A percentile compares a stretch with the other conserved stretches of the same genome.
These are phyloP conservation scores for Pestalotiopsis sp. DNA, from an alignment of 2,329 filamentous ascomycete genomes.

Conservation along the genomic window DNA sequence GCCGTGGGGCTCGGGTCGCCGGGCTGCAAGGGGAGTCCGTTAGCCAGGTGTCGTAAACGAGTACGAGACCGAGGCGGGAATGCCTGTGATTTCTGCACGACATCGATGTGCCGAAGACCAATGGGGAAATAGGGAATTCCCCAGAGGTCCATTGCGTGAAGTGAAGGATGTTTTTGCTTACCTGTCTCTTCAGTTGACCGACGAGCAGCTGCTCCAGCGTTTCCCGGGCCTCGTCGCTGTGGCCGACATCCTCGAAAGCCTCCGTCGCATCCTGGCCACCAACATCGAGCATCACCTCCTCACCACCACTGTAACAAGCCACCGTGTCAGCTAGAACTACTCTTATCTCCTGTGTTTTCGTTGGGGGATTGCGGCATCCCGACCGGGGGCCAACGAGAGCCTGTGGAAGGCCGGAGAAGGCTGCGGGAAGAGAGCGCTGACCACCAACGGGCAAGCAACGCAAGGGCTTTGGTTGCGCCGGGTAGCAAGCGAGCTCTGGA, in stretches of 20 bases:
- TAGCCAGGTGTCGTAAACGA: not conserved
- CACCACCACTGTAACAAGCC: conserved; percentile 75
- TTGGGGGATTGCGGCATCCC: not conserved
- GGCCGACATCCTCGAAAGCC: conserved; percentile 98
- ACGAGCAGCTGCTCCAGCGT: conserved; percentile 79
- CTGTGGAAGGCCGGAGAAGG: not conserved
- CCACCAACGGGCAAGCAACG: too few relatives aligned
- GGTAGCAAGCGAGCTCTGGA: too few relatives aligned
- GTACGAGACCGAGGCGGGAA: not conserved
- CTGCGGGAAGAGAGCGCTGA: not conserved
- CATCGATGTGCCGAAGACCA: conserved; percentile 2
- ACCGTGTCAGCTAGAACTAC: not conserved
- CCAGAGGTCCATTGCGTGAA: not conserved
- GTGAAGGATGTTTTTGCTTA: conserved; percentile 47
- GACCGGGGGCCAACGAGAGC: not conserved
- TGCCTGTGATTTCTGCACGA: not conserved
- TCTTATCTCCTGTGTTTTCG: not conserved
- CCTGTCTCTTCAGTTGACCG: conserved; percentile 79
- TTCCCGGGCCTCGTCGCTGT: conserved; percentile 97
- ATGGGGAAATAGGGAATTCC: not conserved
- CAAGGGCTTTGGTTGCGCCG: too few relatives aligned
- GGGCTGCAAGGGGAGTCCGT: conserved; percentile 51
- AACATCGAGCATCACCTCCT: conserved; percentile 96
- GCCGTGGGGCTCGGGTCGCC: conserved; percentile 78
- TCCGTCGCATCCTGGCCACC: conserved; percentile 95